Percentiles rank a stretch among this genome's conserved stretches.
Evolutionary conservation across 345 rosid genomes (phyloP).

Genomic region (Hibiscus mutabilis): DNA sequence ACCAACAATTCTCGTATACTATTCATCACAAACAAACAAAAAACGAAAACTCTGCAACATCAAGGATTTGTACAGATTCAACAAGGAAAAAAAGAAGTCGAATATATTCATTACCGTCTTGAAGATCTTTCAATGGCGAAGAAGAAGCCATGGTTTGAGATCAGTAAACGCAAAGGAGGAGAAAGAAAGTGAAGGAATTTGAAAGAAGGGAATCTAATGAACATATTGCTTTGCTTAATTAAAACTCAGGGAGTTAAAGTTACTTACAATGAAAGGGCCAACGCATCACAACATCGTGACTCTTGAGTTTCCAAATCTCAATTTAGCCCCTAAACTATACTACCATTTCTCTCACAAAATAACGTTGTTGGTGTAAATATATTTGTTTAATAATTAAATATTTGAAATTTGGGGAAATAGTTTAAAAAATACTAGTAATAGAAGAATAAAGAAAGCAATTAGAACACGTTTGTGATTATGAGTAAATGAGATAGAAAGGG

Average conservation of each 20-base stretch:
- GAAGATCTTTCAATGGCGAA: not conserved
- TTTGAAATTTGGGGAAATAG: not conserved
- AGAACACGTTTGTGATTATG: not conserved
- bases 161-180: not conserved
- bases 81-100: not conserved
- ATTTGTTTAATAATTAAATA: too few species aligned
- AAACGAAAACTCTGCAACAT: not conserved
- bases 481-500: too few species aligned
- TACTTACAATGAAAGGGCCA: too few species aligned
- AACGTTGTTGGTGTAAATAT: too few species aligned
- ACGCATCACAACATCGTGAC: too few species aligned
- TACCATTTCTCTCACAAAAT: too few species aligned
- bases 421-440: too few species aligned
- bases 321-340: too few species aligned
- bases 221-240: too few species aligned
- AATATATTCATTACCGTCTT: not conserved
- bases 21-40: not conserved
- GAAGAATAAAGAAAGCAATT: too few species aligned
- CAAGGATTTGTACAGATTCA: not conserved
- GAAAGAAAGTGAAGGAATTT: not conserved
- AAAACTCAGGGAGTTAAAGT: too few species aligned
- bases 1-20: not conserved
- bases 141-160: not conserved
- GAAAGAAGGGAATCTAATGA: not conserved
- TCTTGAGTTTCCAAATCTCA: too few species aligned